phyloP scores from a whole-genome alignment of 176 grass and related monocot genomes.

The Rhipidocladum racemiflorum region DNA sequence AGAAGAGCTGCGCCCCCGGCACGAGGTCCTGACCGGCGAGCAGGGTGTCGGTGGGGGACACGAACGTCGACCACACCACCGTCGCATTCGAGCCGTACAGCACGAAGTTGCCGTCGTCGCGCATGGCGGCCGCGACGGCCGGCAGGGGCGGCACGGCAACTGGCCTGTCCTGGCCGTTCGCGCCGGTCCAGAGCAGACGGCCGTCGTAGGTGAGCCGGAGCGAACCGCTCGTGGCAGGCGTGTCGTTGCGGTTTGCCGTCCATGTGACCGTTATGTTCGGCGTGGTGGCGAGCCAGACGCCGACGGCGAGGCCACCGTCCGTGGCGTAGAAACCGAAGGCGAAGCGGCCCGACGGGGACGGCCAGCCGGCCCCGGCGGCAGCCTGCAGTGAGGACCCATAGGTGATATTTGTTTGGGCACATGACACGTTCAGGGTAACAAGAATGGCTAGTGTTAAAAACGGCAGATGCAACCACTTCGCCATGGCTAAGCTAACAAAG shows the following conservation, averaged over 20 bases:
- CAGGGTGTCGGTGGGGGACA: conserved; percentile 38
- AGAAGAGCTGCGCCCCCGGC: conserved; percentile 26
- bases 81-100: conserved; percentile 28
- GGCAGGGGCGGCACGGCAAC: conserved; percentile 1
- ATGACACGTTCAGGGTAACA: not conserved
- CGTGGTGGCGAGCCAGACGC: conserved; percentile 27
- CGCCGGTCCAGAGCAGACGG: conserved; percentile 27
- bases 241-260: conserved; percentile 37
- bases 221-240: conserved; percentile 19
- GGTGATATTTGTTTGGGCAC: conserved; percentile 17
- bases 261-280: conserved; percentile 32
- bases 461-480: not conserved
- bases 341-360: conserved; percentile 32
- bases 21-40: conserved; percentile 32
- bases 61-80: conserved; percentile 43
- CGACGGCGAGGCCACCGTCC: conserved; percentile 26
- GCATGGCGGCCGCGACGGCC: conserved; percentile 27
- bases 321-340: conserved; percentile 40
- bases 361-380: conserved; percentile 3
- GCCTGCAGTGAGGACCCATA: conserved; percentile 2
- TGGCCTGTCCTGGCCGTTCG: not conserved
- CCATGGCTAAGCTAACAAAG: not conserved
- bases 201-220: conserved; percentile 31
- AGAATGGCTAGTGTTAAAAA: not conserved
- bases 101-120: conserved; percentile 48